Evolutionary conservation across 805 yeast species (phyloP).

Genomic region (Candida taoyuanica): DNA sequence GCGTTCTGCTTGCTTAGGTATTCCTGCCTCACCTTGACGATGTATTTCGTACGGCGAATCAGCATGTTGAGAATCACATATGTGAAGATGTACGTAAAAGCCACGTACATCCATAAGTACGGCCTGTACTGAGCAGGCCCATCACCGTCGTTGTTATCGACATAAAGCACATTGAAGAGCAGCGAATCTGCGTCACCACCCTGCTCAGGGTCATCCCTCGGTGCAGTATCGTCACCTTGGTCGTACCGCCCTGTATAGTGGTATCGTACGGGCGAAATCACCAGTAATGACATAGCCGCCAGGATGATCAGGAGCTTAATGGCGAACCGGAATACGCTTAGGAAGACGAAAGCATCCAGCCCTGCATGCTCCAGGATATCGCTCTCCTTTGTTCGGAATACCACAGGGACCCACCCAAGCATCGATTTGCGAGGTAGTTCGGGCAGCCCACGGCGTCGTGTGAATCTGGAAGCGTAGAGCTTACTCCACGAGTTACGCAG

Average conservation of each 20-base stretch:
- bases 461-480: conserved; percentile 72
- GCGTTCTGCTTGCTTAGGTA: conserved; percentile 84
- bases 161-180: conserved; percentile 31
- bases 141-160: conserved; percentile 8
- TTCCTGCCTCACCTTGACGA: conserved; percentile 72
- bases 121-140: conserved; percentile 42
- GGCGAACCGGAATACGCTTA: conserved; percentile 87
- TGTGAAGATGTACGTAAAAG: conserved; percentile 85
- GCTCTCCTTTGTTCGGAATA: conserved; percentile 61
- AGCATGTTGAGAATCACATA: conserved; percentile 54
- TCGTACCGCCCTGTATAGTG: conserved; percentile 80
- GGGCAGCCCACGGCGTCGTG: conserved; percentile 51
- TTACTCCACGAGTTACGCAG: conserved; percentile 73
- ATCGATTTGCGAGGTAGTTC: conserved; percentile 48
- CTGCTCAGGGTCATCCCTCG: background rate
- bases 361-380: conserved; percentile 89
- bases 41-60: conserved; percentile 63
- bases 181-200: conserved; percentile 9
- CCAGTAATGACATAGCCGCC: conserved; percentile 61
- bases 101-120: conserved; percentile 81
- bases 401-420: conserved; percentile 77
- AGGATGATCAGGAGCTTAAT: conserved; percentile 63
- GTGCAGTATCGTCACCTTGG: conserved; percentile 36
- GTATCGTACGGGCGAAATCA: conserved; percentile 82
- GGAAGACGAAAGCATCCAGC: conserved; percentile 86